Conservation (phyloP, 805 yeast species). For the Debaryomyces prosopidis region DNA sequence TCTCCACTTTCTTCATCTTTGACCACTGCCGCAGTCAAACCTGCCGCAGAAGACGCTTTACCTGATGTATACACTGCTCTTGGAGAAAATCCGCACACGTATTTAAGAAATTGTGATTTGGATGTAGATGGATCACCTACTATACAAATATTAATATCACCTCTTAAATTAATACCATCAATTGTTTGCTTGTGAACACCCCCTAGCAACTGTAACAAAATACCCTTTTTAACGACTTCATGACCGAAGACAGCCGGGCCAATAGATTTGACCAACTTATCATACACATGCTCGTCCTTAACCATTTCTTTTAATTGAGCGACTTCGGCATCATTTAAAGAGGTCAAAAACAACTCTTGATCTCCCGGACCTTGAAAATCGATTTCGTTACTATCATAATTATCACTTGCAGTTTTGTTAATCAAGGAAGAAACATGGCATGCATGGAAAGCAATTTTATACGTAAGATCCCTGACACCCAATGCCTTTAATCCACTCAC, state of each 20-base stretch:
- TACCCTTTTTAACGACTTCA: conserved; percentile 89
- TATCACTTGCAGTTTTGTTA: conserved; percentile 28
- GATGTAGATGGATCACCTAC: conserved; percentile 99
- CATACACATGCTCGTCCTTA: conserved; percentile 79
- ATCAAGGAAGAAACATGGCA: conserved; percentile 78
- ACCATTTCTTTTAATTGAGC: conserved; percentile 88
- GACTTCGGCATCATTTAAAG: conserved; percentile 79
- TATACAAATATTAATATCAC: conserved; percentile 93
- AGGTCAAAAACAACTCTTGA: conserved; percentile 77
- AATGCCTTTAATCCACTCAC: conserved; percentile 84
- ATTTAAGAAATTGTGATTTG: conserved; percentile 92
- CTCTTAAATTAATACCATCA: conserved; percentile 93
- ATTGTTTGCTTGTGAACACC: conserved; percentile 94
- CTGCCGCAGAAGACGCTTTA: conserved; percentile 98
- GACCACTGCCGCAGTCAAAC: conserved; percentile 96
- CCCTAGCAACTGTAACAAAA: conserved; percentile 82
- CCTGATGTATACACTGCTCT: conserved; percentile 97
- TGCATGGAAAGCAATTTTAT: conserved; percentile 87
- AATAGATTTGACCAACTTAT: conserved; percentile 80
- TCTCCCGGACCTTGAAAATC: conserved; percentile 57
- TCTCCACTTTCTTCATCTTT: conserved; percentile 97
- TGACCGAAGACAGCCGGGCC: conserved; percentile 98
- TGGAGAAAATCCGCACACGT: conserved; percentile 88
- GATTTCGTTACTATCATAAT: conserved; percentile 22
- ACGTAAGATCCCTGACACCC: conserved; percentile 95